Evolutionary conservation across 805 yeast species (phyloP).

Genomic region (Tetrapisispora pingtungensis): DNA sequence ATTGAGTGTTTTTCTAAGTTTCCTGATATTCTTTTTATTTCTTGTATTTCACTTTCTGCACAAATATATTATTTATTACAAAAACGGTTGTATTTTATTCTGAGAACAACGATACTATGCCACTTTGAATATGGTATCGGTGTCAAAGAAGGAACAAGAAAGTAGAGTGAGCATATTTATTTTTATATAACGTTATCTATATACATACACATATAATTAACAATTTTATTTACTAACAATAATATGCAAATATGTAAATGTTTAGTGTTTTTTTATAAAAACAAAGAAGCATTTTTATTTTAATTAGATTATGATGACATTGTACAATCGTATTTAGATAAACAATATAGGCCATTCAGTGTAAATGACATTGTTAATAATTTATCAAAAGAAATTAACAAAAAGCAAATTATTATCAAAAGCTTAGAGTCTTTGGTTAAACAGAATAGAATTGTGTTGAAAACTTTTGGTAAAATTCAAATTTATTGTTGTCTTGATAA

Average conservation of each 20-base stretch:
- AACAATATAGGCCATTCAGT: constrained; percentile 41
- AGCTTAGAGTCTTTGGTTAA: constrained; percentile 31
- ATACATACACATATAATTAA: no score
- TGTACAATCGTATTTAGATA: constrained; percentile 32
- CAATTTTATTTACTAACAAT: neutral
- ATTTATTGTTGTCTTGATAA: constrained; percentile 36
- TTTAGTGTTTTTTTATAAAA: no score
- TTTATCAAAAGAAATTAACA: constrained; percentile 33
- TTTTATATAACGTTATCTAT: neutral
- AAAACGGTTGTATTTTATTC: no score
- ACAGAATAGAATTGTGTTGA: constrained; percentile 29
- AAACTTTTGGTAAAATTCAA: constrained; percentile 36
- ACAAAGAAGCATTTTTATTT: no score
- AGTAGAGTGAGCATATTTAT: constrained; percentile 3
- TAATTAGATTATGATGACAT: constrained; percentile 15
- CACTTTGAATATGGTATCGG: neutral
- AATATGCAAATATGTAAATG: constrained; percentile 3
- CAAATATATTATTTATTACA: no score
- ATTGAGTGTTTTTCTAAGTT: no score
- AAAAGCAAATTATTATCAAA: constrained; percentile 20
- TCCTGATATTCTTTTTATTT: no score
- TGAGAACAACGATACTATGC: no score
- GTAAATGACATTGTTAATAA: constrained; percentile 38
- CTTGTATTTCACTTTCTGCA: no score
- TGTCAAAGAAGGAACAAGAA: constrained; percentile 4